A percentile compares a stretch with the other conserved stretches of the same genome.
These are phyloP conservation scores for Boehmeria nivea DNA, from an alignment of 306 rosid species.

Conservation along the genomic window DNA sequence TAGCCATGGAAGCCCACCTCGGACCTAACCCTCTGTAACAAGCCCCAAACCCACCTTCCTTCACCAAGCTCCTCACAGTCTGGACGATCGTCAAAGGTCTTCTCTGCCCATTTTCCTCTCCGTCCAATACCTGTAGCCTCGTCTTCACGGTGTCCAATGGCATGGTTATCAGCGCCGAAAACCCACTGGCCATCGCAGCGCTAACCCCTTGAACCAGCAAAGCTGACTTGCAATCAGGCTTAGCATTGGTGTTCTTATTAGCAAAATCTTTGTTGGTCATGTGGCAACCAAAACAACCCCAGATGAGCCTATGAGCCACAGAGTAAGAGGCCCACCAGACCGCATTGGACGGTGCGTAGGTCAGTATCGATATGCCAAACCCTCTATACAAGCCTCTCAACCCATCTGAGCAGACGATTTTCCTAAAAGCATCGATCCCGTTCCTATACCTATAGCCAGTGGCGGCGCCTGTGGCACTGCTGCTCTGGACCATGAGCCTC, in stretches of 20 bases:
- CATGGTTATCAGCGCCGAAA: conserved; percentile 82
- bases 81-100: conserved; percentile 59
- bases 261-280: conserved; percentile 39
- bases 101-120: conserved; percentile 69
- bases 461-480: conserved; percentile 42
- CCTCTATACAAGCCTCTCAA: conserved; percentile 81
- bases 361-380: conserved; percentile 77
- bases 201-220: conserved; percentile 76
- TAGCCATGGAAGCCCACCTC: conserved; percentile 93
- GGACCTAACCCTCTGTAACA: conserved; percentile 96
- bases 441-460: conserved; percentile 51
- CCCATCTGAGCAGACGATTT: conserved; percentile 71
- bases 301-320: conserved; percentile 63
- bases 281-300: conserved; percentile 60
- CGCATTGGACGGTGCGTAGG: conserved; percentile 94
- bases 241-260: conserved; percentile 13
- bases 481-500: conserved; percentile 82
- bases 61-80: conserved; percentile 61
- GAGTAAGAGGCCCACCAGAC: conserved; percentile 99
- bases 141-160: conserved; percentile 87
- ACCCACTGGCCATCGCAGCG: conserved; percentile 89
- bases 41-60: conserved; percentile 78
- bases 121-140: conserved; percentile 87
- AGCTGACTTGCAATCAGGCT: conserved; percentile 55
- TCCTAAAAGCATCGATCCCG: conserved; percentile 79